Evolutionary conservation across 2,329 filamentous ascomycete species (phyloP).

Genomic region (Fonsecaea pedrosoi): DNA sequence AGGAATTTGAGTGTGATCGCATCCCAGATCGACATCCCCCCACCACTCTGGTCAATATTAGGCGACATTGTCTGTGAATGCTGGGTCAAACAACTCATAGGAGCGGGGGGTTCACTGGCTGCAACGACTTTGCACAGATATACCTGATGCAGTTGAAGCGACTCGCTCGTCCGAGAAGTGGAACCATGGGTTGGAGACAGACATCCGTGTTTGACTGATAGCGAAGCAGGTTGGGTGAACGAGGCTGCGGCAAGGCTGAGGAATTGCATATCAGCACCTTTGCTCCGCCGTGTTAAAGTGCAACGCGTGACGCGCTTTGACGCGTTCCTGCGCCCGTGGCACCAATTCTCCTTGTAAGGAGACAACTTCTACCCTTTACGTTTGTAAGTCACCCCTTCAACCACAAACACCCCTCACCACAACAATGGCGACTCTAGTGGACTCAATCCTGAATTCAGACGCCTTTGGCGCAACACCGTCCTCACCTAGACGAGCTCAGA

Average conservation of each 20-base stretch:
- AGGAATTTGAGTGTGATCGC: no score
- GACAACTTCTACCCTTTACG: not conserved
- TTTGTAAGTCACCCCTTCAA: not conserved
- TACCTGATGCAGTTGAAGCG: not conserved
- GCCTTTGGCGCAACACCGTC: conserved; percentile 47
- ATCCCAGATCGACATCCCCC: no score
- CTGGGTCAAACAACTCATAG: not conserved
- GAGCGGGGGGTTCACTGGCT: not conserved
- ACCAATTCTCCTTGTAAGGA: not conserved
- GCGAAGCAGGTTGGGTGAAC: not conserved
- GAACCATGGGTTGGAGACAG: not conserved
- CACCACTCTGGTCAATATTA: no score
- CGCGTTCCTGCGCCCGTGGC: not conserved
- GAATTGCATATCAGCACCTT: not conserved
- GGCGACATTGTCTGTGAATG: no score
- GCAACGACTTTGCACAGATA: not conserved
- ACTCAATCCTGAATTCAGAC: conserved; percentile 58
- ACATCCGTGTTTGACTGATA: not conserved
- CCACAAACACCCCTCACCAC: not conserved
- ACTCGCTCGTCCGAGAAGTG: not conserved
- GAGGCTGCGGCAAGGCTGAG: not conserved
- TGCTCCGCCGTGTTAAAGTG: conserved; percentile 11
- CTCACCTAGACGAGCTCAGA: conserved; percentile 46
- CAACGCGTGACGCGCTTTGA: conserved; percentile 7
- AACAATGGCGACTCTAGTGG: conserved; percentile 60